Percentiles rank a stretch among this genome's conserved stretches.
Conservation (phyloP, 1,284 basidiomycete genomes). For the Sanghuangporus sanghuang region DNA sequence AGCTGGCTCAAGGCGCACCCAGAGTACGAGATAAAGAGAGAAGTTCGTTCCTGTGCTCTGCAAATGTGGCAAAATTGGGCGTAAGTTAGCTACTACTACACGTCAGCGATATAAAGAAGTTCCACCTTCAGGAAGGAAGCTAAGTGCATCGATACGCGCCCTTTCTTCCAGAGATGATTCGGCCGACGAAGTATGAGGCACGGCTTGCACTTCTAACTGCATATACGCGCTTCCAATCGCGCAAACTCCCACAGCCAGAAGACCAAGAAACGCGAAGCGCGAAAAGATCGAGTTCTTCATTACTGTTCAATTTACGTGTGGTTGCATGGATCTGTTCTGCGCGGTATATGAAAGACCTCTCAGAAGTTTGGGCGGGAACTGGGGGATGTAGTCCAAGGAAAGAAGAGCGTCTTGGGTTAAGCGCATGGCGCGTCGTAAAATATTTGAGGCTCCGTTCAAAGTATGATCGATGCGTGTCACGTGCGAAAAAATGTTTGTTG, state of each 20-base stretch:
- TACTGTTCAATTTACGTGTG: neutral
- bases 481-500: neutral
- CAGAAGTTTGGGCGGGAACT: too few relatives aligned
- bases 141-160: neutral
- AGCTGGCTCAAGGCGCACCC: neutral
- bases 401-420: too few relatives aligned
- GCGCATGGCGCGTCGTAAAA: neutral
- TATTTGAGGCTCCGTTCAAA: neutral
- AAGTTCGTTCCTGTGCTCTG: constrained; percentile 2
- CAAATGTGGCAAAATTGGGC: neutral
- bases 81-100: neutral
- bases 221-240: neutral
- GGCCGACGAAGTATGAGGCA: neutral
- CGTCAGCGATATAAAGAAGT: neutral
- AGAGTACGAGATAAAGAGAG: neutral
- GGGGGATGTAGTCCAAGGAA: too few relatives aligned
- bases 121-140: neutral
- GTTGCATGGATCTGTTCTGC: too few relatives aligned
- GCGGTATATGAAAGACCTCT: too few relatives aligned
- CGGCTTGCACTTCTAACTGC: neutral
- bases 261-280: neutral
- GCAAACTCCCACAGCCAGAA: neutral
- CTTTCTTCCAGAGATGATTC: neutral
- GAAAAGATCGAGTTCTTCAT: neutral
- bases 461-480: neutral